phyloP scores from a whole-genome alignment of 2,329 filamentous ascomycete species.

The Penicillium expansum region DNA sequence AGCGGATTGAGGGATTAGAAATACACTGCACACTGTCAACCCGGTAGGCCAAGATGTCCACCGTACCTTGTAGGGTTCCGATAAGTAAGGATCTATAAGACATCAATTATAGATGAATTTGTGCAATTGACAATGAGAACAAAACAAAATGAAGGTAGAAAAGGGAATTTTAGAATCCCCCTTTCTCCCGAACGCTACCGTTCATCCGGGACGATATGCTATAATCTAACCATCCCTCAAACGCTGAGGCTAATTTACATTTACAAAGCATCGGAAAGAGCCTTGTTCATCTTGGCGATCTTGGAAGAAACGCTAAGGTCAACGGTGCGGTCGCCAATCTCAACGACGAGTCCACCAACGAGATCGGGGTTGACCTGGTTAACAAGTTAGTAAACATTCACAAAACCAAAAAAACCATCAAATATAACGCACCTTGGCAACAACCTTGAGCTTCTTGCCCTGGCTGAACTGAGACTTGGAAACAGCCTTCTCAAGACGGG shows the following conservation, averaged over 20 bases:
- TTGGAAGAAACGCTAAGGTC: conserved; percentile 93
- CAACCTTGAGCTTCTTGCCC: conserved; percentile 98
- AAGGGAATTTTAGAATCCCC: conserved; percentile 2
- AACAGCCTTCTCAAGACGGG: conserved; percentile 81
- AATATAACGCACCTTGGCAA: conserved; percentile 66
- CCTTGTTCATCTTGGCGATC: conserved; percentile 99
- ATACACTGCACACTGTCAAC: background rate
- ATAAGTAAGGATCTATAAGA: background rate
- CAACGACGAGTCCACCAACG: conserved; percentile 87
- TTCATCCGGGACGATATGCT: conserved; percentile 27
- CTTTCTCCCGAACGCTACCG: conserved; percentile 24
- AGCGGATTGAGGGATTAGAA: background rate
- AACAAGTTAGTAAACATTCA: background rate
- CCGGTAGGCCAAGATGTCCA: background rate
- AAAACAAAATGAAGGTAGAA: conserved; percentile 20
- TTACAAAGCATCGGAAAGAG: conserved; percentile 95
- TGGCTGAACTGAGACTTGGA: conserved; percentile 84
- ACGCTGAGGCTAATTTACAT: conserved; percentile 42
- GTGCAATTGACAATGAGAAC: conserved; percentile 29
- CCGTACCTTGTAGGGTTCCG: background rate
- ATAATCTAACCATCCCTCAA: conserved; percentile 24
- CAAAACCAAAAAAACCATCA: background rate
- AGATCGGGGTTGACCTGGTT: conserved; percentile 87
- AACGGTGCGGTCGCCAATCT: conserved; percentile 96
- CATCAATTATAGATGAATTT: conserved; percentile 12